Evolutionary conservation across 768 basidiomycete species (phyloP), one percentile per base, ranked within the genome.

Genomic region (Tricholoma sp.): DNA sequence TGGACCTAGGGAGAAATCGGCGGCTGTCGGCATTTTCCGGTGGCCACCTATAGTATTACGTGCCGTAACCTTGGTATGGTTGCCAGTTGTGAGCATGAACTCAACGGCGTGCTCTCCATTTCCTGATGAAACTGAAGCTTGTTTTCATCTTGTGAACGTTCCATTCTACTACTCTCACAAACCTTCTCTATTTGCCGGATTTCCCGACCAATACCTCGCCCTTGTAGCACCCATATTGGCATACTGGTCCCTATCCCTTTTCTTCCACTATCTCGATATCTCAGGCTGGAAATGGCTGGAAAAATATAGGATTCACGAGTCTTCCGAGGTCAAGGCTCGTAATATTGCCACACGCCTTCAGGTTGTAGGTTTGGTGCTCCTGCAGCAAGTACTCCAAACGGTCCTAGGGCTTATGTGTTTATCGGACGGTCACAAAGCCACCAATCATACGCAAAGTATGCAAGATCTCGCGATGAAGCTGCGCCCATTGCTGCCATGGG

Each of bases 331-430:
- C 58, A 77, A 78, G 57, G 70, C 81, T 2, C 78, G 84, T 56
- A 98, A 98, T 69, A 79, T 83, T 8, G 94, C 83, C 3, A 84
- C 90, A 0, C 82, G 83, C 8, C 53, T 66, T 2, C 69, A 93
- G 59, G 96, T 99, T 59, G 65, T 96, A 34, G 71, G 76, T 62
- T 91, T 91, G 0, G 95, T 99, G 54, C 51, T 96, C 8, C 61
- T 94, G 46, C 97, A 99, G 69, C 97, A 99, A 58, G 66, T 79
- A 18, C 64, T 97, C 5, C 97, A 98, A 72, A 96, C 93, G 0
- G 57, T 74, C 1, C 71, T 97, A 10, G 97, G 92, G 0, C 69
- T 81, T 10, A 69, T 81, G 31, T 89, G 85, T 84, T 61, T 96
- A 50, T 76, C 81, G 11, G 78, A 83, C 50, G 77, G 67, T 16